Evolutionary conservation across 2,329 filamentous ascomycete species (phyloP).

Genomic region (Amauroascus niger): DNA sequence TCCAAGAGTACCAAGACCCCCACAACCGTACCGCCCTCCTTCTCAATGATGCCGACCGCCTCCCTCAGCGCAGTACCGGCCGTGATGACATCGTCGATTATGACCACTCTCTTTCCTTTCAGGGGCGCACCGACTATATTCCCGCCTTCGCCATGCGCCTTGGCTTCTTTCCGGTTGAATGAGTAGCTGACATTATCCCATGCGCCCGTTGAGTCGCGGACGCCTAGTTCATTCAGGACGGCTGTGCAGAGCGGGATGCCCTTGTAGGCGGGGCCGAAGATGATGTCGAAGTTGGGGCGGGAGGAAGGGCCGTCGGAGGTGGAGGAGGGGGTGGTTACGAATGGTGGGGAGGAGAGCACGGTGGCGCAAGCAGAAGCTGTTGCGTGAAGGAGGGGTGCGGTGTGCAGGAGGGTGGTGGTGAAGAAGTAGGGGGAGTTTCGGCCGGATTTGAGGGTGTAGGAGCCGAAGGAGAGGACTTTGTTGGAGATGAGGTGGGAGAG

Average conservation of each 20-base stretch:
- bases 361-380: constrained; percentile 74
- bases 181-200: constrained; percentile 68
- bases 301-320: constrained; percentile 26
- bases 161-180: constrained; percentile 93
- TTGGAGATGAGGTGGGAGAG: constrained; percentile 33
- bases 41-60: constrained; percentile 78
- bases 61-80: constrained; percentile 90
- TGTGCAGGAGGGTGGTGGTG: constrained; percentile 87
- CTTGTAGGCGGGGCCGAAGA: constrained; percentile 95
- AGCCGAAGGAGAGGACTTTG: constrained; percentile 36
- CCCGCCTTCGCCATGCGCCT: constrained; percentile 91
- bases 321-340: constrained; percentile 19
- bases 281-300: constrained; percentile 60
- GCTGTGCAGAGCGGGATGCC: constrained; percentile 83
- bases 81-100: constrained; percentile 95
- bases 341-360: constrained; percentile 22
- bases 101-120: constrained; percentile 73
- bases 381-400: constrained; percentile 63
- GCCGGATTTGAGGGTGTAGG: constrained; percentile 74
- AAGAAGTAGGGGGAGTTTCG: constrained; percentile 92
- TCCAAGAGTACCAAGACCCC: constrained; percentile 85
- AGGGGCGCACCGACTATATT: constrained; percentile 81
- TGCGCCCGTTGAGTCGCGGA: constrained; percentile 51
- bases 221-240: constrained; percentile 63
- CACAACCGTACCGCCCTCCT: constrained; percentile 72